These are phyloP conservation scores for Gossypium gossypioides DNA, from an alignment of 441 rosid species.

Conservation along the genomic window DNA sequence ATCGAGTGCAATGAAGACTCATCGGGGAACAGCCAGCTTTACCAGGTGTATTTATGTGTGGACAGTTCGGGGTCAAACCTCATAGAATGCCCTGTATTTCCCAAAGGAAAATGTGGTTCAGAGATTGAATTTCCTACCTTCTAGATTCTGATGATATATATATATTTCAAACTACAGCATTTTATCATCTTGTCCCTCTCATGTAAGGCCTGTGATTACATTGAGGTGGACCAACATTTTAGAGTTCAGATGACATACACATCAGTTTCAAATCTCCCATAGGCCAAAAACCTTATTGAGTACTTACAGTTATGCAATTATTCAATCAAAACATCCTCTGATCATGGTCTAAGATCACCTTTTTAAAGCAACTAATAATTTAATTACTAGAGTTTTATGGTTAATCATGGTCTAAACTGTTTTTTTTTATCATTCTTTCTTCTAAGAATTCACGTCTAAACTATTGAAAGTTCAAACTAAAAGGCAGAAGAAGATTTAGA, in stretches of 20 bases:
- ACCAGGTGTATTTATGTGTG: constrained; percentile 57
- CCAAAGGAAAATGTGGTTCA: constrained; percentile 39
- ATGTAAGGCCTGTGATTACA: not conserved
- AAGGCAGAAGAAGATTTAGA: not conserved
- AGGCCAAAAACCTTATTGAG: too few species aligned
- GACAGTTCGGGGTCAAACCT: constrained; percentile 57
- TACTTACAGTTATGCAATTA: too few species aligned
- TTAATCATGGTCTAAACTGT: not conserved
- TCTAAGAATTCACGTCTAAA: not conserved
- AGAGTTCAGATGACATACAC: not conserved
- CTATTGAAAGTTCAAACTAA: not conserved
- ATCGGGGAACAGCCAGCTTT: constrained; percentile 50
- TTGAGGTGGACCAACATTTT: not conserved
- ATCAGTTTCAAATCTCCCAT: too few species aligned
- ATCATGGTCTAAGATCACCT: not conserved
- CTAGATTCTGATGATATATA: not conserved
- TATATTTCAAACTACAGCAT: not conserved
- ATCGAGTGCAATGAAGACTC: constrained; percentile 54
- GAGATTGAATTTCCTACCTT: constrained; percentile 44
- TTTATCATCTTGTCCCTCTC: not conserved
- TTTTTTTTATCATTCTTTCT: not conserved
- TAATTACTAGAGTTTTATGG: too few species aligned
- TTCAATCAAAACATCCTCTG: not conserved
- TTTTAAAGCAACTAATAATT: too few species aligned
- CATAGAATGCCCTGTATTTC: constrained; percentile 58